Base-by-base conservation (phyloP, 208 protist genomes). In the Vickermania spadyakhi region DNA sequence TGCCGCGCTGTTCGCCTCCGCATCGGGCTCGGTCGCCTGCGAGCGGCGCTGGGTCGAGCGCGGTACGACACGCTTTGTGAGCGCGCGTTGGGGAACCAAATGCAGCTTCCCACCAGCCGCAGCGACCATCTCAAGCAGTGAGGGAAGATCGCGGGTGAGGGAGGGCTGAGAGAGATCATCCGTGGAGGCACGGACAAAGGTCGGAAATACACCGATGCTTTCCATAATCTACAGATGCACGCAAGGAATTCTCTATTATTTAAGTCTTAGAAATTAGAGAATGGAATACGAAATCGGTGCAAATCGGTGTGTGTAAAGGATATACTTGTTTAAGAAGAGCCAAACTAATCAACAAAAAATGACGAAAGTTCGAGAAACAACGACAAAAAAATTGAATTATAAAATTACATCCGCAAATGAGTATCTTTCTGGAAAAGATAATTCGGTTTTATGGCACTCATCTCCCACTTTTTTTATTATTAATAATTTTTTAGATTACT, bases 51-150 rank as follows among this genome's bases (percentile, higher is more conserved):
- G 28, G 22, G 55, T 25, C 14, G 27, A 25, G 25, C 21, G 21
- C 21, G 5, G 26, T 1, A 21, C 13, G 52, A 22, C 49, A 52
- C 66, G 70, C 45, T 41, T 62, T 23, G 67, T 54, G 14, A 55
- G 64, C 25, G 59, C 67, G 45, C 79, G 76, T 53, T 81, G 79
- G 26, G 80, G 82, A 22, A 84, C 72, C 0, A 77, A 56, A 4
- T 71, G 67, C 0, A 79, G 72, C 28, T 77, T 31, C 0, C 78
- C 78, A 3, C 67, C 75, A 0, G 82, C 75, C 57, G 82, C 86
- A 29, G 87, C 75, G 21, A 93, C 86, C 28, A 93, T 52, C 59
- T 93, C 70, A 55, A 88, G 73, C 55, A 93, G 59, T 0, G 86
- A 93, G 59, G 84, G 86, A 28, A 21, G 25, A 55, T 3, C 27